Evolutionary conservation across 2,329 filamentous ascomycete species (phyloP).

Genomic region (Arthrobotrys pseudoclavata): DNA sequence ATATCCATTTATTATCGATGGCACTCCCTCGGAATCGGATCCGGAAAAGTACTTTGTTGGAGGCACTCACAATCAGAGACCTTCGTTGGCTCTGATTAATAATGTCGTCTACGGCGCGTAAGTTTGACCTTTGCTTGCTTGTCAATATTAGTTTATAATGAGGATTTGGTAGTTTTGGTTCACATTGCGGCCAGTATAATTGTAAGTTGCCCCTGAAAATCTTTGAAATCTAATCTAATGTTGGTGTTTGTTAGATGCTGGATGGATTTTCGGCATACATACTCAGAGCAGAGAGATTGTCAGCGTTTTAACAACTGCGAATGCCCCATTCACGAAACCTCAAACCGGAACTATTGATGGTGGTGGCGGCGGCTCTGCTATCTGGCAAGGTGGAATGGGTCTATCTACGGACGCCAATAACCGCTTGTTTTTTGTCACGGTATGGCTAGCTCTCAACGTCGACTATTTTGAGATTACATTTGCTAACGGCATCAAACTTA

Average conservation of each 20-base stretch:
- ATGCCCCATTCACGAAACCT: conserved; percentile 66
- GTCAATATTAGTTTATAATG: background rate
- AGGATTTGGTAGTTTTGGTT: conserved; percentile 67
- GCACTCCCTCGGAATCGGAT: conserved; percentile 69
- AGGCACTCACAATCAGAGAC: conserved; percentile 71
- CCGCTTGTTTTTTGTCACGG: conserved; percentile 64
- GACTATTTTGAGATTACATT: background rate
- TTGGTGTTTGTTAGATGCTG: conserved; percentile 66
- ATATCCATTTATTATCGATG: conserved; percentile 70
- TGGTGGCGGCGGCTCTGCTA: conserved; percentile 66
- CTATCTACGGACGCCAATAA: conserved; percentile 64
- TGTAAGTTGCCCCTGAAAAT: conserved; percentile 61
- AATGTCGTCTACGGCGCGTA: conserved; percentile 69
- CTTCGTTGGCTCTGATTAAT: conserved; percentile 69
- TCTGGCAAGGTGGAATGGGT: conserved; percentile 66
- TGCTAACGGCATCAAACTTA: background rate
- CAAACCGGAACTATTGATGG: conserved; percentile 64
- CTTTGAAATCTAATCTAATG: background rate
- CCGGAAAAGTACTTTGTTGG: conserved; percentile 70
- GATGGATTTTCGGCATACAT: conserved; percentile 70
- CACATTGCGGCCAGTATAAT: conserved; percentile 72
- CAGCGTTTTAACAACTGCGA: conserved; percentile 67
- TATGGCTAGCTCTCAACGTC: background rate
- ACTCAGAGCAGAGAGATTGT: conserved; percentile 66
- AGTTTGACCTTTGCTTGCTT: background rate